Evolutionary conservation across 192 early-diverging fungal species (phyloP).

Genomic region (Rhizophagus prolifer): DNA sequence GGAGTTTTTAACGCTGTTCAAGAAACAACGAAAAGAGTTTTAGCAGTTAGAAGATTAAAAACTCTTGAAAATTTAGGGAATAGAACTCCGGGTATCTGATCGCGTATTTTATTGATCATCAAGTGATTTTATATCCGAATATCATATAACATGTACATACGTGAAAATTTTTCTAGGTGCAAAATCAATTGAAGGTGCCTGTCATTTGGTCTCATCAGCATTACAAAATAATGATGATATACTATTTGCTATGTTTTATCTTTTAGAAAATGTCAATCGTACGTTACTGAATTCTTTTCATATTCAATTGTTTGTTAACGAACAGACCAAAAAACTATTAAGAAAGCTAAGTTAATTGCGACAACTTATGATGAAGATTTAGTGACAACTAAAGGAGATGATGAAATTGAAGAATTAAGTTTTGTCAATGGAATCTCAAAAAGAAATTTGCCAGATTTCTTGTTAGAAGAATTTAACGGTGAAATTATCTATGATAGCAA

Average conservation of each 20-base stretch:
- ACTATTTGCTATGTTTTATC: constrained; percentile 10
- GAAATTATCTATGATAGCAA: not conserved
- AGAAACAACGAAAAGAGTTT: constrained; percentile 37
- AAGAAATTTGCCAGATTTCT: constrained; percentile 11
- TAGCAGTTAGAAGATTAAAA: constrained; percentile 37
- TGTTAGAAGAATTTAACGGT: not conserved
- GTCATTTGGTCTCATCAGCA: not conserved
- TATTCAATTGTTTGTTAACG: too few species aligned
- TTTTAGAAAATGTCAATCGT: not conserved
- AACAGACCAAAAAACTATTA: not conserved
- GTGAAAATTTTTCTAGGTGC: not conserved
- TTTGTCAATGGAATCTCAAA: constrained; percentile 12
- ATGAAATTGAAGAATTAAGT: constrained; percentile 11
- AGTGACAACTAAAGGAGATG: not conserved
- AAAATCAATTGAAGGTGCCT: constrained; percentile 18
- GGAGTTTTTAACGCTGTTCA: constrained; percentile 39
- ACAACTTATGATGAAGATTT: constrained; percentile 23
- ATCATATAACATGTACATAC: not conserved
- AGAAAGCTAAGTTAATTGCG: not conserved
- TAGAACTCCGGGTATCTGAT: constrained; percentile 11
- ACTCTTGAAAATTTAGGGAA: constrained; percentile 42
- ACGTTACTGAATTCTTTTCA: too few species aligned
- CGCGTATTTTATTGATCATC: not conserved
- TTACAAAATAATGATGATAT: constrained; percentile 9
- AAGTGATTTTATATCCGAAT: not conserved